Evolutionary conservation across 257 asterid species (phyloP), one percentile per base, ranked within the genome.

Genomic region (Plantago ovata): DNA sequence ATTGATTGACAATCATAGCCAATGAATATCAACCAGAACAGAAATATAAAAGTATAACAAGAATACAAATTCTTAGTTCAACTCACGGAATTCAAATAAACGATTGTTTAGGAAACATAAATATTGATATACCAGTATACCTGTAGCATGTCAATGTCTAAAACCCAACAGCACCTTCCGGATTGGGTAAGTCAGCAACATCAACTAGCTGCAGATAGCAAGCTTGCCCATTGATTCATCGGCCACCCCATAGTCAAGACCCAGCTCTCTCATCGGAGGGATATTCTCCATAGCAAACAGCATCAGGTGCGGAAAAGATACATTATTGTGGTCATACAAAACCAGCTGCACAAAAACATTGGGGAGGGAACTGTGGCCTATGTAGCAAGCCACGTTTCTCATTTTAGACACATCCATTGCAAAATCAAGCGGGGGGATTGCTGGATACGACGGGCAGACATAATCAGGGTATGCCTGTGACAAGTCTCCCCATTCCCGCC

Each of bases 211-310:
- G 61, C 94, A 83, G 51, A 89, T 84, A 38, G 87, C 77, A 59
- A 85, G 94, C 67, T 89, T 89, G 52, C 77, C 90, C 3, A 55
- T 63, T 59, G 60, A 67, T 59, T 85, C 96, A 76, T 85, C 88
- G 7, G 73, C 77, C 56, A 78, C 79, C 13, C 95, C 96, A 73
- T 89, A 85, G 68, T 89, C 94, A 41, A 89, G 76, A 57, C 94
- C 74, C 53, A 89, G 81, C 73, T 89, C 96, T 73, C 84, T 76
- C 76, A 85, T 68, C 13, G 96, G 96, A 56, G 96, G 91, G 53
- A 88, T 83, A 63, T 85, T 83, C 79, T 88, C 96, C 83, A 79
- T 74, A 0, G 97, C 94, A 69, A 89, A 89, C 65, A 89, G 63
- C 97, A 89, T 89, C 36, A 89, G 80, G 63, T 72, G 94, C 15